Base-by-base conservation (phyloP, 805 yeast genomes). In the Kluyveromyces dobzhanskii region DNA sequence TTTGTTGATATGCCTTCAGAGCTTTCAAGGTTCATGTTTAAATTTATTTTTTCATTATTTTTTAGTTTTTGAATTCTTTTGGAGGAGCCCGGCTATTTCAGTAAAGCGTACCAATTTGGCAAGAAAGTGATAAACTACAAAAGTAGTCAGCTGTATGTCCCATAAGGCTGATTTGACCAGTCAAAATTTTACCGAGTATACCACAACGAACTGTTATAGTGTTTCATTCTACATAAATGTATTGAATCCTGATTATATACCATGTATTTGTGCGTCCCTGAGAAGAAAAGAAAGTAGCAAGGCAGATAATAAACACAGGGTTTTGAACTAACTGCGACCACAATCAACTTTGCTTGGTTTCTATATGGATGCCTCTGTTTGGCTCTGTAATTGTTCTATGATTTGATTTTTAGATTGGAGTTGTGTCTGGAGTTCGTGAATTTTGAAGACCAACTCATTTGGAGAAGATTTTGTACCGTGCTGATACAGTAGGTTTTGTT, bases 401-500 rank as follows among this genome's bases (percentile, higher is more conserved):
- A 14, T 29, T 17, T 11, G 78, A 24, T 72, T 73, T 45, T 74
- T 70, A 25, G 65, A 59, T 14, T 69, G 56, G 23, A 78, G 49
- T 41, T 69, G 70, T 29, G 68, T 57, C 49, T 66, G 69, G 41
- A 80, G 49, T 37, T 70, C 73, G 4, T 77, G 69, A 43, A 76
- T 74, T 42, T 76, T 76, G 48, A 74, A 73, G 26, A 73, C 69
- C 43, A 80, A 53, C 38, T 78, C 77, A 23, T 78, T 62, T 13
- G 76, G 62, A 37, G 75, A 67, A 21, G 84, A 79, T 21, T 65
- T 55, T 37, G 63, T 60, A 9, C 77, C 75, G 46, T 71, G 65
- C 45, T 78, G 83, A 44, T 68, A 54, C 27, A 77, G 56, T 25
- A 81, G 52, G 0, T 79, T 73, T 47, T 80, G 78, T 45, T 81